Base-by-base conservation (phyloP, 1,284 basidiomycete species). In the Coniferiporia sulphurascens region DNA sequence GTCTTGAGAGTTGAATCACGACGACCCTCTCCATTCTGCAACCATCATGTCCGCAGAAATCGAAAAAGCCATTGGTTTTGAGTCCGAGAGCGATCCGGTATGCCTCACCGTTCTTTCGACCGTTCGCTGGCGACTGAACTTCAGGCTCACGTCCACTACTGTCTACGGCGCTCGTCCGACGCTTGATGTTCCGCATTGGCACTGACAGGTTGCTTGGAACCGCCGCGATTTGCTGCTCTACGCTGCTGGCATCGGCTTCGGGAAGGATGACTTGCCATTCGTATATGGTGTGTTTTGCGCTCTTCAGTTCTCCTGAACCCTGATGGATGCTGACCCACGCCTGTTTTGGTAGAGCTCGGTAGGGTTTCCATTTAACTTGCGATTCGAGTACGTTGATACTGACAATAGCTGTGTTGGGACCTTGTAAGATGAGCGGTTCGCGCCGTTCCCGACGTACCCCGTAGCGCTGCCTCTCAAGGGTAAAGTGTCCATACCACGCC, bases 161-260 rank as follows among this genome's bases (percentile, higher is more conserved):
- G 27, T 27, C 27, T 27, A 3, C 27, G 27, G 27, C 27, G 27
- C 27, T 5, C 27, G 27, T 27, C 27, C 3, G 27, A n/a, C n/a
- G 27, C 27, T 3, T 27, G 5, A 3, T 27, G 27, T 27, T 27
- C 5, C 5, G 27, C 27, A 27, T 27, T 27, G 27, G 27, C 27
- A 27, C 27, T 5, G 12, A 4, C 63, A 89, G 86, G 86, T 87
- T 22, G 70, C 79, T 2, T 89, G 87, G 87, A 87, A 85, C 70
- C 83, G 83, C 70, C 78, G 86, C 45, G 87, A 89, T 69, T 70
- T 88, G 22, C 71, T 89, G 56, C 74, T 82, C 1, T 89, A 90
- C 65, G 84, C 87, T 9, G 72, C 82, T 34, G 86, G 87, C 7
- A 81, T 89, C 52, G 87, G 87, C 17, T 85, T 86, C n/a, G 87